Conservation (phyloP, 2,329 filamentous ascomycete genomes). For the Metarhizium guizhouense region DNA sequence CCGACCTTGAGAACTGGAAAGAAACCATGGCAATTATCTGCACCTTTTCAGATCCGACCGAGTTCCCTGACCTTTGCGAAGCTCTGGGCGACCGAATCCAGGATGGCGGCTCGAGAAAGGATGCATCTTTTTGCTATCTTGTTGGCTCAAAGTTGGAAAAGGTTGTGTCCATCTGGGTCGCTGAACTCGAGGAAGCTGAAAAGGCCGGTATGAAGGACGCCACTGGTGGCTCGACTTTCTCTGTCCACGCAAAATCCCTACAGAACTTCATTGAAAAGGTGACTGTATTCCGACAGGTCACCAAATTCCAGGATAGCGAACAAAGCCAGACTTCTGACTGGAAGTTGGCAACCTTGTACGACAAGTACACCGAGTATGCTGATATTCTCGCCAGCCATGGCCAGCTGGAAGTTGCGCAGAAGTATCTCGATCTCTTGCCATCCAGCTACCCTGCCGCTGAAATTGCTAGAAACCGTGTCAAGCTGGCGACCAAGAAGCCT, state of each 20-base stretch:
- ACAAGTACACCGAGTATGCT: slow-evolving; percentile 94
- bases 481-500: slow-evolving; percentile 61
- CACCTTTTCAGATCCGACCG: slow-evolving; percentile 83
- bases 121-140: slow-evolving; percentile 94
- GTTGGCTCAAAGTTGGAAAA: slow-evolving; percentile 96
- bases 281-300: slow-evolving; percentile 88
- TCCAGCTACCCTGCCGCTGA: slow-evolving; percentile 78
- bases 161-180: slow-evolving; percentile 88
- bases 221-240: slow-evolving; percentile 73
- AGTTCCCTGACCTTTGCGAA: slow-evolving; percentile 93
- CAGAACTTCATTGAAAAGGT: slow-evolving; percentile 98
- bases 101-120: slow-evolving; percentile 69
- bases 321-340: slow-evolving; percentile 64
- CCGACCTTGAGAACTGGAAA: slow-evolving; percentile 88
- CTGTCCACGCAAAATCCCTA: slow-evolving; percentile 77
- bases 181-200: slow-evolving; percentile 80
- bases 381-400: slow-evolving; percentile 90
- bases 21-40: slow-evolving; percentile 93
- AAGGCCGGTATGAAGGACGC: slow-evolving; percentile 61
- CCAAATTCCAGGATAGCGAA: slow-evolving; percentile 80
- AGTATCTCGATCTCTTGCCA: slow-evolving; percentile 83
- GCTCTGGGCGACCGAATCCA: slow-evolving; percentile 85
- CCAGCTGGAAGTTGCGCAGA: slow-evolving; percentile 76
- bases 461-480: slow-evolving; percentile 75
- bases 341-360: slow-evolving; percentile 83